These are phyloP conservation scores for Populus davidiana DNA, from an alignment of 345 rosid genomes.

Conservation along the genomic window DNA sequence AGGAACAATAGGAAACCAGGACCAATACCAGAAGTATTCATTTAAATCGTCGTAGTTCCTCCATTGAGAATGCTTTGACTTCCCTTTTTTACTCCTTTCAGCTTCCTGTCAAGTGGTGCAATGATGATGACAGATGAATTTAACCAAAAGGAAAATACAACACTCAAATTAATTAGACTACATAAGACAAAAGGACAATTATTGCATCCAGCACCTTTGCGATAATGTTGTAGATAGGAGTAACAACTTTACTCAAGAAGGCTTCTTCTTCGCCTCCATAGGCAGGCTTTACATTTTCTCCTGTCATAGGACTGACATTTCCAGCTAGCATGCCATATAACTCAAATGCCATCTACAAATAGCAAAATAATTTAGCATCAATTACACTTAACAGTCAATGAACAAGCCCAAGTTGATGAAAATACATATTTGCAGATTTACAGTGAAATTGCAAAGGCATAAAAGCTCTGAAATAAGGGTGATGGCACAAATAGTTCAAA, in stretches of 20 bases:
- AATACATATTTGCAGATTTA: neutral
- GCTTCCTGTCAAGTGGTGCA: constrained; percentile 69
- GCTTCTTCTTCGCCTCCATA: constrained; percentile 99
- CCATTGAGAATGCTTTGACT: constrained; percentile 98
- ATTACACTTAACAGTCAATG: neutral
- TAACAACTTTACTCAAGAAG: constrained; percentile 83
- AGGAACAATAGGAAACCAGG: constrained; percentile 7
- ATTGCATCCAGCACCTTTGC: constrained; percentile 45
- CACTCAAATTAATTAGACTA: neutral
- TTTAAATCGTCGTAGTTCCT: constrained; percentile 98
- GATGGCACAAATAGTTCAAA: neutral
- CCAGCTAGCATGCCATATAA: constrained; percentile 98
- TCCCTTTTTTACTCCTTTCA: constrained; percentile 71
- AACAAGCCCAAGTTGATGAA: neutral
- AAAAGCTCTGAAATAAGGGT: neutral
- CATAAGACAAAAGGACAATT: neutral
- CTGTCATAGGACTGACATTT: constrained; percentile 94
- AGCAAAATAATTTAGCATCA: neutral
- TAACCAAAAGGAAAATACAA: neutral
- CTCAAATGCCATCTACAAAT: constrained; percentile 91
- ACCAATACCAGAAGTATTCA: constrained; percentile 84
- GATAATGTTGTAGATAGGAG: constrained; percentile 86
- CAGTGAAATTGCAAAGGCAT: neutral
- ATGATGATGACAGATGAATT: neutral
- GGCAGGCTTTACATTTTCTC: constrained; percentile 95